These are phyloP conservation scores for Lotus japonicus DNA, from an alignment of 306 rosid genomes.

Conservation along the genomic window DNA sequence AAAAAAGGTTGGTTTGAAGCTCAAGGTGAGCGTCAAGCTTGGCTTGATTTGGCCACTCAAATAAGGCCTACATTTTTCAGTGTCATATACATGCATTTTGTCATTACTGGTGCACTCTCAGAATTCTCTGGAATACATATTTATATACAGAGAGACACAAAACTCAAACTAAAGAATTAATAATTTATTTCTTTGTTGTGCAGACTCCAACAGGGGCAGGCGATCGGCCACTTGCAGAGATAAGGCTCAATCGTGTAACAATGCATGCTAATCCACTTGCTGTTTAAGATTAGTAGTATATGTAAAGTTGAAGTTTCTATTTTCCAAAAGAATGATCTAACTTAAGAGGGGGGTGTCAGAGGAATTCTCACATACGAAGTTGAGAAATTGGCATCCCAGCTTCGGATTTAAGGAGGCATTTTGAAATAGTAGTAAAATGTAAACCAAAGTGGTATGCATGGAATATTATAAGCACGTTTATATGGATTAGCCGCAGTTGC, in stretches of 20 bases:
- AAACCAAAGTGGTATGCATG: background rate
- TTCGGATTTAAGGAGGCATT: conserved; percentile 16
- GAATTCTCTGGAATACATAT: background rate
- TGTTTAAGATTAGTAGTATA: conserved; percentile 31
- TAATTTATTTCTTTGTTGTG: conserved; percentile 17
- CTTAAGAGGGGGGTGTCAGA: background rate
- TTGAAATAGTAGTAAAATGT: conserved; percentile 12
- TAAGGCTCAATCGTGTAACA: conserved; percentile 85
- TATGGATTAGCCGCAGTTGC: background rate
- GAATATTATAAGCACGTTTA: background rate
- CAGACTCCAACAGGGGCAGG: conserved; percentile 89
- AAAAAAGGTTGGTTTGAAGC: background rate
- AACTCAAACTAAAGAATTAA: background rate
- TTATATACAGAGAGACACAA: background rate
- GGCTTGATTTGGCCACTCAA: background rate
- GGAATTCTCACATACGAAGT: conserved; percentile 6
- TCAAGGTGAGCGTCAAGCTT: background rate
- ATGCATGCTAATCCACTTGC: conserved; percentile 87
- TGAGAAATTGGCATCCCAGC: background rate
- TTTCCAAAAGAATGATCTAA: background rate
- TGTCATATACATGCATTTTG: background rate
- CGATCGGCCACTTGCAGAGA: conserved; percentile 96
- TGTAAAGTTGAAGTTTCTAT: background rate
- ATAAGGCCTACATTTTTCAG: background rate
- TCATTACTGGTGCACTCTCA: background rate